Base-by-base conservation (phyloP, 2,329 filamentous ascomycete genomes). In the Sclerotinia sclerotiorum region DNA sequence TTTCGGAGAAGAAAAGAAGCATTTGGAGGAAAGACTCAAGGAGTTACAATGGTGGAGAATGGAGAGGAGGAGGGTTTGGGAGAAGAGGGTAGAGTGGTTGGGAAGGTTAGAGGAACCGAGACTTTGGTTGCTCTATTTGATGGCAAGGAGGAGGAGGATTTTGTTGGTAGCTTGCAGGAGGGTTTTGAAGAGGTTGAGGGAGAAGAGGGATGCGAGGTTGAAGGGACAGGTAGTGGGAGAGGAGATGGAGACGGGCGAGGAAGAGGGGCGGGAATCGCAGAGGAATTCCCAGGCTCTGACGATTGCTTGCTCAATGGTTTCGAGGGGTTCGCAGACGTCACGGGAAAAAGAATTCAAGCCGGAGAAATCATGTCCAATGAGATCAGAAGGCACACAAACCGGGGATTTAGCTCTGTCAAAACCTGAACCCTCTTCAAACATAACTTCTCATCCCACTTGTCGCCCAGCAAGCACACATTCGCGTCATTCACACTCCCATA, bases 131-230 rank as follows among this genome's bases (percentile, higher is more conserved):
- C 52, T 74, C 10, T 74, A 72, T 66, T 62, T 74, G 52, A 73
- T 74, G 71, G 71, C 72, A 13, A 70, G 72, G 49, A 39, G 72
- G 42, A 70, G 71, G 46, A 69, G 72, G n/a, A 74, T 74, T 35
- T 55, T 73, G 27, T 69, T 68, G 63, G 67, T 70, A 27, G 72
- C 69, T 61, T 61, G 65, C 3, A 46, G 49, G 42, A 69, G 52
- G 56, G 64, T 73, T 1, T 19, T 69, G 39, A 56, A 52, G 42
- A 60, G 70, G 21, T 68, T 74, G 39, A 56, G 46, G 29, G 70
- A 74, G 57, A 72, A 72, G 62, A 70, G 71, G 19, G 21, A 46
- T 15, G 29, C 42, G 32, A 67, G 64, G 13, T 42, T 42, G 13
- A 42, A 42, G 39, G 39, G 5, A 42, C 39, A 35, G 35, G 46